Evolutionary conservation across 805 yeast genomes (phyloP).

Genomic region (Pichia exigua): DNA sequence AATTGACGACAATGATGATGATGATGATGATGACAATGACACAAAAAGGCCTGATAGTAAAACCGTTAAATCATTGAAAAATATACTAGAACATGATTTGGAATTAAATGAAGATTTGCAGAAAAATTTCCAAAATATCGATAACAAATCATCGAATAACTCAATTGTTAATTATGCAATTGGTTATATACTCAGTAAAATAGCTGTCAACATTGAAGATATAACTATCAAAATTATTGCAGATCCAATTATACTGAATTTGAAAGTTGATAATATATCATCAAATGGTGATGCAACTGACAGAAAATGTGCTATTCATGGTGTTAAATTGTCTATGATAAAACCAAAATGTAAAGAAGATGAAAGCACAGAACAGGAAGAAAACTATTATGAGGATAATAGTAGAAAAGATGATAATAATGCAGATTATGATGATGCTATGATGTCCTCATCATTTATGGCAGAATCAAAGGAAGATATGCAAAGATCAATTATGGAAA

Average conservation of each 20-base stretch:
- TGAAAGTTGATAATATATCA: slow-evolving; percentile 25
- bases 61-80: background rate
- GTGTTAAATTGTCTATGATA: slow-evolving; percentile 33
- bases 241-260: slow-evolving; percentile 34
- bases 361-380: background rate
- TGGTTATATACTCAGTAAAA: slow-evolving; percentile 56
- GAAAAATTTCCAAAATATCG: slow-evolving; percentile 11
- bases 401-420: background rate
- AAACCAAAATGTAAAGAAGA: slow-evolving; percentile 32
- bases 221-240: slow-evolving; percentile 42
- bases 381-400: slow-evolving; percentile 2
- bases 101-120: slow-evolving; percentile 1
- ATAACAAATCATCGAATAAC: slow-evolving; percentile 6
- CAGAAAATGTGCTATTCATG: slow-evolving; percentile 33
- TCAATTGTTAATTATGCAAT: slow-evolving; percentile 40
- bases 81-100: background rate
- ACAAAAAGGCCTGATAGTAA: slow-evolving; percentile 1
- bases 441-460: slow-evolving; percentile 31
- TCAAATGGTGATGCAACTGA: slow-evolving; percentile 39
- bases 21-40: slow-evolving; percentile 5
- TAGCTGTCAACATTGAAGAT: slow-evolving; percentile 43
- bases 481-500: slow-evolving; percentile 35
- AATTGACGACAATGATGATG: slow-evolving; percentile 8
- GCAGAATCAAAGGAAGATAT: slow-evolving; percentile 25
- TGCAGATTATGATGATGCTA: slow-evolving; percentile 29